Conservation (phyloP, 257 asterid genomes). For the Apocynum venetum region DNA sequence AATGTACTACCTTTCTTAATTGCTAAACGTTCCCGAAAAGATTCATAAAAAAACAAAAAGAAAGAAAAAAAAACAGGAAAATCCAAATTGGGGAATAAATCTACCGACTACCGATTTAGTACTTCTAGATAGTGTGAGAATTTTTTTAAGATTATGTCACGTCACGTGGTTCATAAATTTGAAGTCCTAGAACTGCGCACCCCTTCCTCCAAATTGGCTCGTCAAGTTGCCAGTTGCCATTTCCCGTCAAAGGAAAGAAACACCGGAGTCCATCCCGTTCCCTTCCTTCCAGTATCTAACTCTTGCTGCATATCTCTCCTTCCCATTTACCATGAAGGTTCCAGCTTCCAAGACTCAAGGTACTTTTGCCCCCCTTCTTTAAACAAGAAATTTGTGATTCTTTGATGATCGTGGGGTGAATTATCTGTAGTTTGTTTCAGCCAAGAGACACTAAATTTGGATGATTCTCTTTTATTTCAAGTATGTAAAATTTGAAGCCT, state of each 20-base stretch:
- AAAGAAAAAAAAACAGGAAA: no score
- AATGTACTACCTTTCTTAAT: no score
- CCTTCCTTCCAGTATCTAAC: not conserved
- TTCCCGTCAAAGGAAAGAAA: not conserved
- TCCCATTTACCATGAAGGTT: slow-evolving; percentile 34
- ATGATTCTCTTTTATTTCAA: not conserved
- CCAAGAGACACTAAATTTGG: not conserved
- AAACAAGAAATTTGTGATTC: not conserved
- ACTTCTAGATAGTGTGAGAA: no score
- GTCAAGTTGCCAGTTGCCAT: not conserved
- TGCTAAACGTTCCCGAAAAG: no score
- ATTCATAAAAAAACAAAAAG: no score
- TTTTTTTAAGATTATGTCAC: no score
- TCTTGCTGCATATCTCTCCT: not conserved
- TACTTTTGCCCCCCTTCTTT: not conserved
- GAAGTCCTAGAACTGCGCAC: no score
- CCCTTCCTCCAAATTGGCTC: no score
- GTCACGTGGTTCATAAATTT: no score
- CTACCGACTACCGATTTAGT: no score
- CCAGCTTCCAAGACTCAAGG: slow-evolving; percentile 58
- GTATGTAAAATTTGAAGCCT: not conserved
- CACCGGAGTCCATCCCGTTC: not conserved
- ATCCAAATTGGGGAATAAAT: no score
- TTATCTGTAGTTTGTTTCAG: not conserved
- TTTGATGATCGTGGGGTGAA: not conserved